Percentiles rank a stretch among this genome's conserved stretches.
Evolutionary conservation across 164 flowering plant species (phyloP).

Genomic region (Stephania cephalantha): DNA sequence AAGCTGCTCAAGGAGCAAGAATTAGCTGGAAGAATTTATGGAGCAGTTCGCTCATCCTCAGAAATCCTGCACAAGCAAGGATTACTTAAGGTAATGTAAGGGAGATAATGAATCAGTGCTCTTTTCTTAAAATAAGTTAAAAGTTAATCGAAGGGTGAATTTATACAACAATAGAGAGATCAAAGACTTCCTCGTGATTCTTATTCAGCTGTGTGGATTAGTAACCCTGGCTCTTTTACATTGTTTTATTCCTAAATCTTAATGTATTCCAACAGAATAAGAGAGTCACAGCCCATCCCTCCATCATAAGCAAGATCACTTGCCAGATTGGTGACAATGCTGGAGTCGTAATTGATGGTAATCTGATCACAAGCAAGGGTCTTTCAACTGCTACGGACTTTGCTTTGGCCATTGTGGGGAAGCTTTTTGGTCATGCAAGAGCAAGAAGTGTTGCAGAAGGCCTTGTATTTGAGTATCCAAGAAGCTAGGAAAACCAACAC

Average conservation of each 20-base stretch:
- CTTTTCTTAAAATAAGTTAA: no score
- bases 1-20: slow-evolving; percentile 80
- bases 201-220: not conserved
- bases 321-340: slow-evolving; percentile 36
- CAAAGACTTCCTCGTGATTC: no score
- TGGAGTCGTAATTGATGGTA: slow-evolving; percentile 78
- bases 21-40: slow-evolving; percentile 54
- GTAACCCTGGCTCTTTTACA: not conserved
- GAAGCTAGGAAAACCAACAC: slow-evolving; percentile 18
- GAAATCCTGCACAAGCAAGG: slow-evolving; percentile 59
- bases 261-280: slow-evolving; percentile 42
- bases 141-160: no score
- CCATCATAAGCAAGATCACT: slow-evolving; percentile 33
- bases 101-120: not conserved
- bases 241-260: not conserved
- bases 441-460: slow-evolving; percentile 96
- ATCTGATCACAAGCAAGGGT: slow-evolving; percentile 69
- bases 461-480: slow-evolving; percentile 73
- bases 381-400: slow-evolving; percentile 58
- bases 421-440: slow-evolving; percentile 72
- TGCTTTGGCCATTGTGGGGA: slow-evolving; percentile 72
- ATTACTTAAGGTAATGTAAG: slow-evolving; percentile 51
- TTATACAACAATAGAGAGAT: no score
- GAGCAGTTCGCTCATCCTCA: slow-evolving; percentile 66
- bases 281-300: slow-evolving; percentile 55